Evolutionary conservation across 768 basidiomycete genomes (phyloP).

Genomic region (Auricularia heimuer): DNA sequence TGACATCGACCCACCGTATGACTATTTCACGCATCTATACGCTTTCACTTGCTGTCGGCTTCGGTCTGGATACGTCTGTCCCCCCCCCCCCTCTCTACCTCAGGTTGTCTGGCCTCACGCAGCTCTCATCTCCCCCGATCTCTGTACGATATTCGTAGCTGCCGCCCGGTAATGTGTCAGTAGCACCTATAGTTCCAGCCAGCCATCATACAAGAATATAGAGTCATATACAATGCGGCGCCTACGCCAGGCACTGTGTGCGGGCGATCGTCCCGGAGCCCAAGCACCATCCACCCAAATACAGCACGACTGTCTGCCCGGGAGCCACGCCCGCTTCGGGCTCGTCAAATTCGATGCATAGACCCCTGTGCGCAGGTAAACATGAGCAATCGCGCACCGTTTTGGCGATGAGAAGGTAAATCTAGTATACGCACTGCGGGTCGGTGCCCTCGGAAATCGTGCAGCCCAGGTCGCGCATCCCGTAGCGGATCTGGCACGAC

Average conservation of each 20-base stretch:
- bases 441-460: conserved; percentile 35
- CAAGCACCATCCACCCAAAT: conserved; percentile 66
- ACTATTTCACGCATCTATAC: too few species aligned
- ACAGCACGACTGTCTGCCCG: conserved; percentile 75
- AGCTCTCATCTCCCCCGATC: too few species aligned
- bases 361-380: background rate
- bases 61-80: too few species aligned
- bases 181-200: too few species aligned
- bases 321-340: conserved; percentile 61
- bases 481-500: conserved; percentile 62
- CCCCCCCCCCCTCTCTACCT: too few species aligned
- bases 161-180: too few species aligned
- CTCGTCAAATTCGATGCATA: conserved; percentile 42
- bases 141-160: too few species aligned
- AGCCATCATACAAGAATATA: background rate
- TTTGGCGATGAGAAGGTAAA: conserved; percentile 3
- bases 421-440: conserved; percentile 6
- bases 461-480: conserved; percentile 48
- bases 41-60: too few species aligned
- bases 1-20: too few species aligned
- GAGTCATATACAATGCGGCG: background rate
- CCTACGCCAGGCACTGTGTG: conserved; percentile 2
- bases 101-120: too few species aligned
- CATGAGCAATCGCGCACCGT: background rate
- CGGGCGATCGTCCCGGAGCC: conserved; percentile 65